These are phyloP conservation scores for Saccharomyces pastorianus DNA, from an alignment of 1,139 yeast species.

Conservation along the genomic window DNA sequence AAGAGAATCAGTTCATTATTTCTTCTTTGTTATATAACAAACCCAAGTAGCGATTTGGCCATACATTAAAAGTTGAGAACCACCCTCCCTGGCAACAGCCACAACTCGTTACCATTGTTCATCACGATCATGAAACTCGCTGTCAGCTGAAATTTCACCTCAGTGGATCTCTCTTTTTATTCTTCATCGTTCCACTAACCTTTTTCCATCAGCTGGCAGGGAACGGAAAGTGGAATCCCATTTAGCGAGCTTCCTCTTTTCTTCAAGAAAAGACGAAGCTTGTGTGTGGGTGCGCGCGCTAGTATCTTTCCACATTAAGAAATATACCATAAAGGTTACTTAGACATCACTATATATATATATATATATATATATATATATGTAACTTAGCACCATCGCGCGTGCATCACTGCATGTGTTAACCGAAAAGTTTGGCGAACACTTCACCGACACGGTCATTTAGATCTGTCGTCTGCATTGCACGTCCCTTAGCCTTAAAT, in stretches of 20 bases:
- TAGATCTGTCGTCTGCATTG: conserved; percentile 80
- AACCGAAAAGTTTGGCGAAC: conserved; percentile 46
- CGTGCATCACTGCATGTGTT: too few species aligned
- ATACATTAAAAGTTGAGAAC: neutral
- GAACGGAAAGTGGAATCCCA: neutral
- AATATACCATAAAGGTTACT: neutral
- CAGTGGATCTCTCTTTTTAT: neutral
- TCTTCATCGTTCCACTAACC: neutral
- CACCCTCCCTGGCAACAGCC: neutral
- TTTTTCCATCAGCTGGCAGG: neutral
- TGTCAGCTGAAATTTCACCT: neutral
- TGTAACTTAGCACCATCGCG: neutral
- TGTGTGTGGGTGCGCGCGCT: neutral
- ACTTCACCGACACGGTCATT: conserved; percentile 62
- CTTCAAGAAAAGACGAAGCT: neutral
- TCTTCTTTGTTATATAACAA: neutral
- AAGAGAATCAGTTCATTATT: neutral
- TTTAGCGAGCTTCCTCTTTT: neutral
- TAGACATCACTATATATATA: neutral
- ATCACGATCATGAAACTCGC: conserved; percentile 1
- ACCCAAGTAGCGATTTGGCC: neutral
- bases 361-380: neutral
- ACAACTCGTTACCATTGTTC: neutral
- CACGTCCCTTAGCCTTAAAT: conserved; percentile 54
- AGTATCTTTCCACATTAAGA: neutral